phyloP scores from a whole-genome alignment of 768 basidiomycete genomes.

The Podaxis sp. region DNA sequence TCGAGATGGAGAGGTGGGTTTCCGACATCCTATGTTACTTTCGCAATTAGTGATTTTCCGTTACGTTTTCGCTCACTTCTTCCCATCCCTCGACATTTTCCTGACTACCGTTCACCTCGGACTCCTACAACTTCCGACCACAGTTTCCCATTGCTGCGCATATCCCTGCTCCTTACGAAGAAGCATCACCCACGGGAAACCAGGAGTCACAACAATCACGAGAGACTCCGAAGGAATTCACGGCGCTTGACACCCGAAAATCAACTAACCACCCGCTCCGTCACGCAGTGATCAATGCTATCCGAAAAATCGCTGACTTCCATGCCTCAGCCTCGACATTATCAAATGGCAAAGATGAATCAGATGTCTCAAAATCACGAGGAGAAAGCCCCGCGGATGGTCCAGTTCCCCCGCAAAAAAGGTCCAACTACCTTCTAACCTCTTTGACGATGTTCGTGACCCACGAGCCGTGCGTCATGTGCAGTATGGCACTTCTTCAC shows the following conservation, averaged over 20 bases:
- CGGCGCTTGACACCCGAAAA: slow-evolving; percentile 69
- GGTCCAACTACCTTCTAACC: slow-evolving; percentile 86
- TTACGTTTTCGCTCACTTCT: slow-evolving; percentile 3
- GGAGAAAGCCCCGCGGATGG: slow-evolving; percentile 1
- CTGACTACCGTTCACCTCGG: neutral
- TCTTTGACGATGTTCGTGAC: slow-evolving; percentile 82
- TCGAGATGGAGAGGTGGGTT: slow-evolving; percentile 58
- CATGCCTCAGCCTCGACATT: slow-evolving; percentile 31
- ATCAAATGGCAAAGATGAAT: neutral
- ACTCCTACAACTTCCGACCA: slow-evolving; percentile 1
- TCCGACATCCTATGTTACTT: neutral
- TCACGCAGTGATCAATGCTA: slow-evolving; percentile 80
- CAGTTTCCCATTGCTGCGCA: slow-evolving; percentile 78
- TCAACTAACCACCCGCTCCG: slow-evolving; percentile 76
- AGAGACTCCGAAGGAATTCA: slow-evolving; percentile 35
- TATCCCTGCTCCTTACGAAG: slow-evolving; percentile 55
- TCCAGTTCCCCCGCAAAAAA: slow-evolving; percentile 42
- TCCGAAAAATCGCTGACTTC: slow-evolving; percentile 64
- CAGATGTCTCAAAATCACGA: slow-evolving; percentile 12
- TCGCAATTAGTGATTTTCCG: slow-evolving; percentile 4
- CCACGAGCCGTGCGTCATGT: slow-evolving; percentile 98
- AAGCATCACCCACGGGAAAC: slow-evolving; percentile 20
- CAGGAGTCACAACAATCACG: slow-evolving; percentile 11
- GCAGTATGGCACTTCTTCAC: slow-evolving; percentile 94
- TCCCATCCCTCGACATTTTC: neutral